Evolutionary conservation across 495 filamentous ascomycete genomes (phyloP).

Genomic region (Thermothielavioides terrestris): DNA sequence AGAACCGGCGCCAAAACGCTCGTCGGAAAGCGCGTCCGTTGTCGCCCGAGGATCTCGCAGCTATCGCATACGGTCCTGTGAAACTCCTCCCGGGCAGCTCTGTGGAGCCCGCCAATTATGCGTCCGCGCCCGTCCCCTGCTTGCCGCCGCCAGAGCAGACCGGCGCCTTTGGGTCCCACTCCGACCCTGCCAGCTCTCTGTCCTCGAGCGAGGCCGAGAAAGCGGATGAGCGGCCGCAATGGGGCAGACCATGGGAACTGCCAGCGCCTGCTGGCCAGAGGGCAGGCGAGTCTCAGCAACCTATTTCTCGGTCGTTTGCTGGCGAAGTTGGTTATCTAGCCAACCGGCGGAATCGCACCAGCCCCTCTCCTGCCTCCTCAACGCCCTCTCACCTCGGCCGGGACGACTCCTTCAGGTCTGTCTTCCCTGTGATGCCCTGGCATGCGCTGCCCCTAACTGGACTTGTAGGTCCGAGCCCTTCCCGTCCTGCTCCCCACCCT

Average conservation of each 20-base stretch:
- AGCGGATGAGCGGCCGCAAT: background rate
- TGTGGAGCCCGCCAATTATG: slow-evolving; percentile 18
- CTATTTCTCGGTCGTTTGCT: slow-evolving; percentile 23
- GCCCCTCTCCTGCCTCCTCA: slow-evolving; percentile 32
- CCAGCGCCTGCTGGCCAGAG: no score
- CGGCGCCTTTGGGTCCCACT: slow-evolving; percentile 12
- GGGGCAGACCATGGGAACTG: no score
- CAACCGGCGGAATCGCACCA: slow-evolving; percentile 32
- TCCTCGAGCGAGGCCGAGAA: slow-evolving; percentile 10
- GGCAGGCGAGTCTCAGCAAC: background rate
- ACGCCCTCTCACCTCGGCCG: slow-evolving; percentile 23
- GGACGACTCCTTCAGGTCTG: slow-evolving; percentile 34
- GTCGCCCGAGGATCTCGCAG: slow-evolving; percentile 68
- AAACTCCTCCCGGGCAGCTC: slow-evolving; percentile 44
- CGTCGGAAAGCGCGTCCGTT: slow-evolving; percentile 84
- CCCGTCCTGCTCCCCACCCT: slow-evolving; percentile 27
- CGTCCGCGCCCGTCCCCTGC: slow-evolving; percentile 14
- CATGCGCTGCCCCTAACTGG: background rate
- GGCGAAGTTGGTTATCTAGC: slow-evolving; percentile 31
- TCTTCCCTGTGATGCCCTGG: background rate
- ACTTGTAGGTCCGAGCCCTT: slow-evolving; percentile 29
- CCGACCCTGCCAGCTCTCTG: slow-evolving; percentile 7
- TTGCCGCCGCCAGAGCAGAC: slow-evolving; percentile 6
- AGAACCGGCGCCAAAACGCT: slow-evolving; percentile 91
- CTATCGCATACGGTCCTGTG: slow-evolving; percentile 48